Conservation (phyloP, 768 basidiomycete species). For the Lentinula aciculospora region DNA sequence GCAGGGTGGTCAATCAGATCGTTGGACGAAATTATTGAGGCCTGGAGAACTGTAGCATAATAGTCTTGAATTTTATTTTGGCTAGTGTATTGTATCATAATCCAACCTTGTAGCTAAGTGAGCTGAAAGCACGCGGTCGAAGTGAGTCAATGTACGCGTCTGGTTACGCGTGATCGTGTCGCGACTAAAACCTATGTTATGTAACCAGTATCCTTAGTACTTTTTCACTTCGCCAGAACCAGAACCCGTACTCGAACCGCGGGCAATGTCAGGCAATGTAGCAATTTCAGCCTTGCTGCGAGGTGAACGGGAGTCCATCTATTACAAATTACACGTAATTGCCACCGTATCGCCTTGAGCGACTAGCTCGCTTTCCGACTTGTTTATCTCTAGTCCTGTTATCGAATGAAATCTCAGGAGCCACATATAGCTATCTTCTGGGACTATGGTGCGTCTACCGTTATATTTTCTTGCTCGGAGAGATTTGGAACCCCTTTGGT, state of each 20-base stretch:
- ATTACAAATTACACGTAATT: not conserved
- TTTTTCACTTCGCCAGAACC: no score
- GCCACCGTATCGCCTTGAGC: not conserved
- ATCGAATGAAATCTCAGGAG: not conserved
- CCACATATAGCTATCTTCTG: conserved; percentile 29
- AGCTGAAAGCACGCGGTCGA: no score
- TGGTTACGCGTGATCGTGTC: no score
- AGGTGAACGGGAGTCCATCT: no score
- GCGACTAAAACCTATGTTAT: no score
- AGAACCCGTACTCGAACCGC: no score
- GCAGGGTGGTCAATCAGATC: conserved; percentile 71
- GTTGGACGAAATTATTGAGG: conserved; percentile 57
- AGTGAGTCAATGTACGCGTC: no score
- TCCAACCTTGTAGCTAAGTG: no score
- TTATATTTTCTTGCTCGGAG: not conserved
- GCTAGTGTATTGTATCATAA: not conserved
- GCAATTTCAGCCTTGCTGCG: no score
- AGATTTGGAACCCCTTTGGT: not conserved
- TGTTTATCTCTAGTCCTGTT: not conserved
- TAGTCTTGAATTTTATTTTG: not conserved
- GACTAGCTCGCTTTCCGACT: not conserved
- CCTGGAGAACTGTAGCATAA: conserved; percentile 36
- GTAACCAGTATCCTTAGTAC: no score
- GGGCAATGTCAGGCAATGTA: no score
- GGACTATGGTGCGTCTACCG: conserved; percentile 35